Evolutionary conservation across 345 rosid genomes (phyloP).

Genomic region (Arabidopsis thaliana): DNA sequence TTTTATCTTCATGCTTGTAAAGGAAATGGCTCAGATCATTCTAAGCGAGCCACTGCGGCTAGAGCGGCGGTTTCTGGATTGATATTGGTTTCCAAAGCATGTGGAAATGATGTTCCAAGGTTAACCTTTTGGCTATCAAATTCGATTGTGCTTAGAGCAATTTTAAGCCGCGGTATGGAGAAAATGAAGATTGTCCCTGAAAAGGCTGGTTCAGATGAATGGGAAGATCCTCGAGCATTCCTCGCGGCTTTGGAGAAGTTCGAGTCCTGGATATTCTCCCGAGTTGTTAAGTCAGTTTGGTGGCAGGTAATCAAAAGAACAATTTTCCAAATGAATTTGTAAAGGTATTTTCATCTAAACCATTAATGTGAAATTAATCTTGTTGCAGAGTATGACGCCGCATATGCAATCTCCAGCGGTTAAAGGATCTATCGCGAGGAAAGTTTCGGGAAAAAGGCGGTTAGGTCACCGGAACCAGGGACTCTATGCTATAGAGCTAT

Average conservation of each 20-base stretch:
- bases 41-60: constrained; percentile 70
- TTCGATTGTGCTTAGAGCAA: constrained; percentile 76
- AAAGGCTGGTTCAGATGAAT: constrained; percentile 49
- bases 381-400: constrained; percentile 77
- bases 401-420: constrained; percentile 79
- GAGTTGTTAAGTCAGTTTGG: constrained; percentile 88
- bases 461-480: constrained; percentile 72
- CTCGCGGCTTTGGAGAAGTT: constrained; percentile 73
- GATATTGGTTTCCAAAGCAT: constrained; percentile 86
- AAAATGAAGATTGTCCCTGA: constrained; percentile 40
- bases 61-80: constrained; percentile 84
- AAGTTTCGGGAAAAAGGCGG: constrained; percentile 56
- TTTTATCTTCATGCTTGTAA: constrained; percentile 82
- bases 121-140: constrained; percentile 95
- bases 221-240: constrained; percentile 70
- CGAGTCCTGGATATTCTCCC: constrained; percentile 89
- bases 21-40: constrained; percentile 43
- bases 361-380: neutral
- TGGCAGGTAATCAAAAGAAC: constrained; percentile 71
- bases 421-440: constrained; percentile 66
- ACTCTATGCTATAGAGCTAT: constrained; percentile 71
- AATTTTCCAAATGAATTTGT: neutral
- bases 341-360: neutral
- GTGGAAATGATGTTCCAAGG: constrained; percentile 95
- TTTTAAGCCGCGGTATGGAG: constrained; percentile 53